phyloP scores from a whole-genome alignment of 139 green algal genomes.

The Chlorella sp. region DNA sequence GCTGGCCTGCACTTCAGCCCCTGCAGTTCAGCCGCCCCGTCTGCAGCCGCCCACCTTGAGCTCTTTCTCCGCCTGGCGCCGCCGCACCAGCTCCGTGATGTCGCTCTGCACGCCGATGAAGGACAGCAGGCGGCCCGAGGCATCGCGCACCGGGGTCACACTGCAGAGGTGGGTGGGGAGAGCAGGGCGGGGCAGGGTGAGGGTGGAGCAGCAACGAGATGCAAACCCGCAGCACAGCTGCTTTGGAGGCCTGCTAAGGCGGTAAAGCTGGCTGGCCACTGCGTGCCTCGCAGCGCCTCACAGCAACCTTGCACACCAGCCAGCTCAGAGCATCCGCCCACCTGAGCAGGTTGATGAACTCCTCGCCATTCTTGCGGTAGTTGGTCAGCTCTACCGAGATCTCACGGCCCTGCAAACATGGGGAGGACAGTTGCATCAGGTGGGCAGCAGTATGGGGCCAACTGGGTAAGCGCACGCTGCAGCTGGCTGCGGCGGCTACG shows the following conservation, averaged over 20 bases:
- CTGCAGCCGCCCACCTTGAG: slow-evolving; percentile 36
- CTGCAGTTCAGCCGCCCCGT: too few relatives aligned
- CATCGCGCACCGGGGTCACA: slow-evolving; percentile 82
- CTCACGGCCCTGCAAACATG: slow-evolving; percentile 31
- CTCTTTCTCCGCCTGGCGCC: slow-evolving; percentile 52
- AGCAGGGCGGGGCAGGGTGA: not conserved
- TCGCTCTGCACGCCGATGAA: slow-evolving; percentile 90
- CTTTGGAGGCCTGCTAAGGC: too few relatives aligned
- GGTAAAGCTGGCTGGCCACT: too few relatives aligned
- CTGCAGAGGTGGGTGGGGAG: not conserved
- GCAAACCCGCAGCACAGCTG: too few relatives aligned
- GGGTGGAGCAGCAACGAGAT: not conserved
- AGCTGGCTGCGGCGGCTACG: too few relatives aligned
- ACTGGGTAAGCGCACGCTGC: too few relatives aligned
- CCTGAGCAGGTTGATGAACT: slow-evolving; percentile 97
- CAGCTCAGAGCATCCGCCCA: too few relatives aligned
- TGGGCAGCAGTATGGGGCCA: too few relatives aligned
- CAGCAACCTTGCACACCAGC: too few relatives aligned
- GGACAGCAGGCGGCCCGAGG: slow-evolving; percentile 66
- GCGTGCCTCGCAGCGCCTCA: too few relatives aligned
- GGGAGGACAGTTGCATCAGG: not conserved
- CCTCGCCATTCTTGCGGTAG: slow-evolving; percentile 87
- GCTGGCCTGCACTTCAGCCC: too few relatives aligned
- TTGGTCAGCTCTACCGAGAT: slow-evolving; percentile 94
- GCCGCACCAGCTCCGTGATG: slow-evolving; percentile 80